Conservation (phyloP, 2,329 filamentous ascomycete genomes). For the Mariannaea elegans region DNA sequence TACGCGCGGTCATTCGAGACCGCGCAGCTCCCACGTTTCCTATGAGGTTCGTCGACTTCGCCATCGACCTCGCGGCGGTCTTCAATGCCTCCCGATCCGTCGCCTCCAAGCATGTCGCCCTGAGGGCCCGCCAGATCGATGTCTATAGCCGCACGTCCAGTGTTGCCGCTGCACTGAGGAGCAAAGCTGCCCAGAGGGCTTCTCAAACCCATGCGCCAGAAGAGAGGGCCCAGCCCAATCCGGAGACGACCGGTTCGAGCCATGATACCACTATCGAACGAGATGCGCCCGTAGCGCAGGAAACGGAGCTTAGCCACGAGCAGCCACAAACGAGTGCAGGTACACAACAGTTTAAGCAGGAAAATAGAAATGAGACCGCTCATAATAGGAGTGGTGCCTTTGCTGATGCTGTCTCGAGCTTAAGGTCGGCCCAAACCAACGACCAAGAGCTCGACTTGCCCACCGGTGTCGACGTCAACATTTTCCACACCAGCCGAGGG, state of each 20-base stretch:
- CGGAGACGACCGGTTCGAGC: not conserved
- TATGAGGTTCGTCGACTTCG: slow-evolving; percentile 71
- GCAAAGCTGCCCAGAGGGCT: slow-evolving; percentile 25
- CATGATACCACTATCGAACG: slow-evolving; percentile 24
- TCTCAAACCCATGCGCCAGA: not conserved
- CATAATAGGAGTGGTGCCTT: slow-evolving; percentile 17
- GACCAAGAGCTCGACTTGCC: slow-evolving; percentile 48
- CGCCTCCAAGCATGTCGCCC: slow-evolving; percentile 68
- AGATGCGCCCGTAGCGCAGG: slow-evolving; percentile 19
- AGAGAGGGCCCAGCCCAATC: slow-evolving; percentile 3
- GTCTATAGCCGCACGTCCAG: slow-evolving; percentile 58
- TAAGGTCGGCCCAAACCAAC: slow-evolving; percentile 21
- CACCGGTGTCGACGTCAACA: slow-evolving; percentile 53
- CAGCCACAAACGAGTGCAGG: slow-evolving; percentile 4
- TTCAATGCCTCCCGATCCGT: slow-evolving; percentile 75
- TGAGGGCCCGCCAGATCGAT: slow-evolving; percentile 64
- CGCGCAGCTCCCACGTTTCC: slow-evolving; percentile 30
- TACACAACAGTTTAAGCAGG: slow-evolving; percentile 16
- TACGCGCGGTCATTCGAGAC: slow-evolving; percentile 33
- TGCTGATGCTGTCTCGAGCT: slow-evolving; percentile 15
- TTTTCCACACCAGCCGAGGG: slow-evolving; percentile 58
- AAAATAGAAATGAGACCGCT: not conserved
- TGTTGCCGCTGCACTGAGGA: slow-evolving; percentile 48
- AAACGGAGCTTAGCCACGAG: slow-evolving; percentile 18
- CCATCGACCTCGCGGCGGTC: slow-evolving; percentile 75